Evolutionary conservation across 768 basidiomycete species (phyloP).

Genomic region (Neoboletus magnificus): DNA sequence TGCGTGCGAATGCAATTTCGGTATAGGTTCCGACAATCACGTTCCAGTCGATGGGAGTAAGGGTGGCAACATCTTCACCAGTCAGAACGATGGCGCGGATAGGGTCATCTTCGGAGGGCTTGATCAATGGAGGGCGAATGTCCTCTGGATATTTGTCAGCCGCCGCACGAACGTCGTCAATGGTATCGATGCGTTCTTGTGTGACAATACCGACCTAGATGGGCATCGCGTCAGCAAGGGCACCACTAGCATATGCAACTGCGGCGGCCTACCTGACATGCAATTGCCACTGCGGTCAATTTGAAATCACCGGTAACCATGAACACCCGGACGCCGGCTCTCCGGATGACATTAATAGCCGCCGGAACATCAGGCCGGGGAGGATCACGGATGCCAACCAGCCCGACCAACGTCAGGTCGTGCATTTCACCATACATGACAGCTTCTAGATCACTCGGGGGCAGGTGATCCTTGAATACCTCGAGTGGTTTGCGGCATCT

Average conservation of each 20-base stretch:
- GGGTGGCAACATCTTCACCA: slow-evolving; percentile 40
- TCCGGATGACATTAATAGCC: slow-evolving; percentile 44
- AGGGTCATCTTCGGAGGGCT: slow-evolving; percentile 37
- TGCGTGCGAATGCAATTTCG: slow-evolving; percentile 51
- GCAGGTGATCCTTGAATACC: slow-evolving; percentile 24
- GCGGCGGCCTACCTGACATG: slow-evolving; percentile 35
- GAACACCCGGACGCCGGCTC: slow-evolving; percentile 51
- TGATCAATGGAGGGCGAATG: slow-evolving; percentile 23
- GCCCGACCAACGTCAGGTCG: slow-evolving; percentile 46
- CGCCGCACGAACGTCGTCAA: slow-evolving; percentile 27
- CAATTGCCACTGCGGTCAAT: slow-evolving; percentile 51
- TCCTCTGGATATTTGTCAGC: slow-evolving; percentile 16
- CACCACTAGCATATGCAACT: neutral
- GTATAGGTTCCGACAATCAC: slow-evolving; percentile 36
- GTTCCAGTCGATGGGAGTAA: slow-evolving; percentile 41
- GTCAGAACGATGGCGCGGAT: slow-evolving; percentile 41
- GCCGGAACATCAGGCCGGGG: slow-evolving; percentile 48
- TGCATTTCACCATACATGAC: slow-evolving; percentile 37
- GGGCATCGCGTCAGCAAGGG: neutral
- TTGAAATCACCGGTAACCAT: slow-evolving; percentile 60
- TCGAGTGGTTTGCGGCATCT: slow-evolving; percentile 32
- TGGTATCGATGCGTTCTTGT: slow-evolving; percentile 35
- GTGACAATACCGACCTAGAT: slow-evolving; percentile 42
- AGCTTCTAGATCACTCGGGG: slow-evolving; percentile 34
- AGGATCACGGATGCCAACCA: slow-evolving; percentile 55